Conservation (phyloP, 2,329 filamentous ascomycete species). For the Colletotrichum plurivorum region DNA sequence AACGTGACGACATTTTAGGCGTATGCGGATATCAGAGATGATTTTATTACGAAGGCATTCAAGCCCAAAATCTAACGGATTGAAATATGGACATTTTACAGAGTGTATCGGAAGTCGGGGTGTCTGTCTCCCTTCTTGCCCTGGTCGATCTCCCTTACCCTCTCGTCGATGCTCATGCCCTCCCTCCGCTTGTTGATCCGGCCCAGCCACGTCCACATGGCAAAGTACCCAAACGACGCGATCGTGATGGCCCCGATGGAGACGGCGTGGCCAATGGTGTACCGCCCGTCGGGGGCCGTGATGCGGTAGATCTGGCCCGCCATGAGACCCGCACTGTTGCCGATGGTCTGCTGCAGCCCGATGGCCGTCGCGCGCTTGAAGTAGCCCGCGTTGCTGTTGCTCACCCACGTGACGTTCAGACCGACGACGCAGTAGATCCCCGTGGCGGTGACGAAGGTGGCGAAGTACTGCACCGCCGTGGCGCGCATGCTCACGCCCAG, state of each 20-base stretch:
- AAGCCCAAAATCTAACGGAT: neutral
- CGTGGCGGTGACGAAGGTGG: constrained; percentile 17
- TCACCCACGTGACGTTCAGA: constrained; percentile 62
- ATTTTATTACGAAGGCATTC: too few species aligned
- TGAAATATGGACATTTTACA: neutral
- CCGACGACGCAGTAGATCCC: constrained; percentile 48
- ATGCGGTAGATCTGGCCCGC: constrained; percentile 52
- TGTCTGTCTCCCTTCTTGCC: constrained; percentile 37
- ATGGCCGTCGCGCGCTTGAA: constrained; percentile 62
- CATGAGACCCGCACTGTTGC: constrained; percentile 62
- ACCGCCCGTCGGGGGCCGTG: constrained; percentile 26
- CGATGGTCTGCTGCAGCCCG: constrained; percentile 51
- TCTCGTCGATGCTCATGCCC: constrained; percentile 34
- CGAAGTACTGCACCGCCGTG: constrained; percentile 26
- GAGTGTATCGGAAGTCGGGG: constrained; percentile 35
- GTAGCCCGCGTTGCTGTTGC: constrained; percentile 60
- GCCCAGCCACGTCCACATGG: constrained; percentile 28
- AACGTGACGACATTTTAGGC: too few species aligned
- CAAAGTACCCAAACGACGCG: constrained; percentile 27
- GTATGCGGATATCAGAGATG: too few species aligned
- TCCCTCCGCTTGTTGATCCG: constrained; percentile 29
- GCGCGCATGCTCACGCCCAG: constrained; percentile 61
- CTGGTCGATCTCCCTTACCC: constrained; percentile 24
- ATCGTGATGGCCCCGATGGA: constrained; percentile 35
- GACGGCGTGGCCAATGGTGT: constrained; percentile 36